Evolutionary conservation across 2,329 filamentous ascomycete genomes (phyloP), one percentile per base, ranked within the genome.

Genomic region (Escovopsis weberi): DNA sequence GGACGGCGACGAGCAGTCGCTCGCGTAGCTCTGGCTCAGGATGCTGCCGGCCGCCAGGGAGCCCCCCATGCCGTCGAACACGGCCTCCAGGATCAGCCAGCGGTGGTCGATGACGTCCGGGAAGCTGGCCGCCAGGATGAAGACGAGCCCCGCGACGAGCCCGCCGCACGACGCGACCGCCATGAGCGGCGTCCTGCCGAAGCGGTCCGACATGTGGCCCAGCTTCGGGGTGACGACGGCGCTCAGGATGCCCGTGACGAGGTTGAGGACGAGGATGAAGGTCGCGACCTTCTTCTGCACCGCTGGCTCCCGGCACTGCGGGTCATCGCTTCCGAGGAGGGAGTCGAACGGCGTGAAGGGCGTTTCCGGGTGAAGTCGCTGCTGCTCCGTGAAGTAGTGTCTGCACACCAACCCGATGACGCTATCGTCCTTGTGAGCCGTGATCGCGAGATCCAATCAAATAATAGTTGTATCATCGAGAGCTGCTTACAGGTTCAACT

Each of bases 21-120:
- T 80, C 11, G 84, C 81, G 60, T 96, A 98, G 0, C 89, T 86
- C 58, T 93, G 81, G 19, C 78, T 80, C 45, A 94, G 66, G 18
- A 81, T 66, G 38, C 82, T 82, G 26, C 81, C 82, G 1, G 85
- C 77, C 1, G 87, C 94, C 58, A 95, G 94, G 1, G 88, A 94
- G 7, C 91, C 91, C 9, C 79, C 79, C 5, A 94, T 55, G 4
- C 91, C 91, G 55, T 98, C 91, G 38, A 88, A 68, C 9, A 84
- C 68, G 33, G 80, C 75, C 9, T 85, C 85, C 1, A 89, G 59
- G 6, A 96, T 65, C 19, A 98, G 66, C 74, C 85, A 83, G 43
- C 82, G 79, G 53, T 94, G 85, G 47, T 81, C 73, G 40, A 94
- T 65, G 0, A 63, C 63, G 10, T 87, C 77, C 0, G 87, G 82